Evolutionary conservation across 2,329 filamentous ascomycete genomes (phyloP), one percentile per base, ranked within the genome.

Genomic region (Fusarium lyarnte): DNA sequence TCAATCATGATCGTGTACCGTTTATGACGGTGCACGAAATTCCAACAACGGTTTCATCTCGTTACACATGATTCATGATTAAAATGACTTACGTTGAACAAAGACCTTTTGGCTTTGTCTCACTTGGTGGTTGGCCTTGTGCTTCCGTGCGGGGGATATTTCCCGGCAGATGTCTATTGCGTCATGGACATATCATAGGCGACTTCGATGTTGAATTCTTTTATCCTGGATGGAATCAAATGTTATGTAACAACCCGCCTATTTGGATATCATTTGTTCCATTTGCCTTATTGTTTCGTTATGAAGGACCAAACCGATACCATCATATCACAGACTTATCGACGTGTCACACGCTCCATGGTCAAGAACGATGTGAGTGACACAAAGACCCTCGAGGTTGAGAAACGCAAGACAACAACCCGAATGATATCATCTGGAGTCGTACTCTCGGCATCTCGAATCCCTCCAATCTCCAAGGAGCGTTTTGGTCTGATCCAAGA

Each of bases 401-500:
- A 35, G 1, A 60, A 58, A 19, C 54, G 17, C 4, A 42, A 47
- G 36, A 51, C 19, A 13, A 13, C 10, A 1, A 2, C 27, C n/a
- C 46, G 16, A 8, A 49, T 42, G 6, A 7, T 17, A 11, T 27
- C n/a, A 3, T 1, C n/a, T 17, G 38, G 38, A 1, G 3, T 60
- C 8, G 17, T 49, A 11, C 16, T 46, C 2, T 67, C 66, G 8
- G 59, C 58, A 35, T 61, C 66, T 8, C 63, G 66, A 12, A 47
- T 51, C 1, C 52, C 71, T 5, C 47, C 59, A 2, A 65, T 69
- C 7, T 17, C 54, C 4, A 41, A 19, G 4, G 5, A 42, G 3
- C 23, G 12, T 1, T 73, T 73, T 33, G 71, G 71, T 2, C 70
- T 73, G 11, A 39, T 73, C 5, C 70, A 73, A 29, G 71, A 74